Evolutionary conservation across 805 yeast genomes (phyloP).

Genomic region (Candida sonorensis): DNA sequence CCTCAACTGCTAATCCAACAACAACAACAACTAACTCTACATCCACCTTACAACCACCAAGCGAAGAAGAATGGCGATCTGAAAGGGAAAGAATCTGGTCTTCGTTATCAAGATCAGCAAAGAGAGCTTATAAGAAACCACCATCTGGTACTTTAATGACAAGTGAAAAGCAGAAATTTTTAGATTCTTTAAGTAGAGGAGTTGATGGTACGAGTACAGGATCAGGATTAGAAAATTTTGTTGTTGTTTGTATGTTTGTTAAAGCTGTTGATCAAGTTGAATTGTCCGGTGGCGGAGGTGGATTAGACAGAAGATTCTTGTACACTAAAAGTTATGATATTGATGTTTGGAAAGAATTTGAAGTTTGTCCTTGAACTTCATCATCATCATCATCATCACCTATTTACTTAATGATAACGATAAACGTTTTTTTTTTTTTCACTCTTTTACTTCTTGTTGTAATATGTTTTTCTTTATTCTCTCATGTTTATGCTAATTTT

Average conservation of each 20-base stretch:
- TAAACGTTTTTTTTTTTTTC: background rate
- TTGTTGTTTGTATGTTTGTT: slow-evolving; percentile 60
- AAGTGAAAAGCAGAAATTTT: slow-evolving; percentile 43
- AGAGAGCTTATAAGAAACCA: slow-evolving; percentile 67
- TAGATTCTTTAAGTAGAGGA: slow-evolving; percentile 73
- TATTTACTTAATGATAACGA: background rate
- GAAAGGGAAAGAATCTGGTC: slow-evolving; percentile 65
- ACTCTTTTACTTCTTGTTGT: background rate
- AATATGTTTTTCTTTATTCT: background rate
- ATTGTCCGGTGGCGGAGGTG: slow-evolving; percentile 33
- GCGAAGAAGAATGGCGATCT: slow-evolving; percentile 55
- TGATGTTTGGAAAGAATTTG: slow-evolving; percentile 69
- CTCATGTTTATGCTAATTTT: background rate
- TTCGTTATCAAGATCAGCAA: slow-evolving; percentile 47
- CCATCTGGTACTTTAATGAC: slow-evolving; percentile 58
- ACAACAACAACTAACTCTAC: background rate
- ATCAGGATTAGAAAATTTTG: slow-evolving; percentile 47
- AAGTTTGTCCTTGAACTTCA: slow-evolving; percentile 61
- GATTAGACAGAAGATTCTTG: slow-evolving; percentile 42
- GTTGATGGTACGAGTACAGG: slow-evolving; percentile 74
- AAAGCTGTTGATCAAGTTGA: slow-evolving; percentile 67
- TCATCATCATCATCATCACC: too few relatives aligned
- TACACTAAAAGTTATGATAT: slow-evolving; percentile 43
- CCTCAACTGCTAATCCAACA: background rate
- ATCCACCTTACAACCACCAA: slow-evolving; percentile 34